Evolutionary conservation across 1,284 basidiomycete species (phyloP).

Genomic region (Coniferiporia sulphurascens): DNA sequence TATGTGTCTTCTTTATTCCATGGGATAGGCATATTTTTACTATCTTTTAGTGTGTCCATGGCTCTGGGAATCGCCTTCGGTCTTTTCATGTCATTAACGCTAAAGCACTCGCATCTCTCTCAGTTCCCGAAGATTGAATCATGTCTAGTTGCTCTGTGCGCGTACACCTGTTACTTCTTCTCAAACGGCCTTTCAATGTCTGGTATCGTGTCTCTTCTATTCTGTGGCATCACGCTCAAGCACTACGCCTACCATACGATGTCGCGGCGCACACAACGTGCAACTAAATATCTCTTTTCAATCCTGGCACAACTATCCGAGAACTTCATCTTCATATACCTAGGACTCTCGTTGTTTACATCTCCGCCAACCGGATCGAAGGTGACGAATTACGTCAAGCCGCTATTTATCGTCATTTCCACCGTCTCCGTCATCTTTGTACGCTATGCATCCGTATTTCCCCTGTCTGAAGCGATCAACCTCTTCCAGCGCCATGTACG

Average conservation of each 20-base stretch:
- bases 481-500: slow-evolving; percentile 80
- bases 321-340: slow-evolving; percentile 99
- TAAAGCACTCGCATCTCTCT: slow-evolving; percentile 91
- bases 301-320: slow-evolving; percentile 92
- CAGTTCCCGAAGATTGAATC: slow-evolving; percentile 91
- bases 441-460: slow-evolving; percentile 94
- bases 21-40: slow-evolving; percentile 92
- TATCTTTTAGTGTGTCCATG: slow-evolving; percentile 94
- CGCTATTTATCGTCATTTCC: slow-evolving; percentile 89
- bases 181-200: slow-evolving; percentile 93
- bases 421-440: slow-evolving; percentile 91
- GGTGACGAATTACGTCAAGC: slow-evolving; percentile 87
- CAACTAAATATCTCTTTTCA: slow-evolving; percentile 94
- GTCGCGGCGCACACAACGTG: slow-evolving; percentile 90
- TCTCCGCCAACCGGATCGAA: slow-evolving; percentile 65
- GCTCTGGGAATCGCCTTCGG: slow-evolving; percentile 90
- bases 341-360: slow-evolving; percentile 95
- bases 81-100: slow-evolving; percentile 83
- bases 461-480: slow-evolving; percentile 94
- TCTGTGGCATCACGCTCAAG: slow-evolving; percentile 98
- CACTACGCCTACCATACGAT: slow-evolving; percentile 99
- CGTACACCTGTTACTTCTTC: slow-evolving; percentile 99
- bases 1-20: slow-evolving; percentile 89
- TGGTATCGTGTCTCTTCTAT: slow-evolving; percentile 95
- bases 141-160: slow-evolving; percentile 89